Evolutionary conservation across 257 asterid genomes (phyloP), one percentile per base, ranked within the genome.

Genomic region (Parsonsia alboflavescens): DNA sequence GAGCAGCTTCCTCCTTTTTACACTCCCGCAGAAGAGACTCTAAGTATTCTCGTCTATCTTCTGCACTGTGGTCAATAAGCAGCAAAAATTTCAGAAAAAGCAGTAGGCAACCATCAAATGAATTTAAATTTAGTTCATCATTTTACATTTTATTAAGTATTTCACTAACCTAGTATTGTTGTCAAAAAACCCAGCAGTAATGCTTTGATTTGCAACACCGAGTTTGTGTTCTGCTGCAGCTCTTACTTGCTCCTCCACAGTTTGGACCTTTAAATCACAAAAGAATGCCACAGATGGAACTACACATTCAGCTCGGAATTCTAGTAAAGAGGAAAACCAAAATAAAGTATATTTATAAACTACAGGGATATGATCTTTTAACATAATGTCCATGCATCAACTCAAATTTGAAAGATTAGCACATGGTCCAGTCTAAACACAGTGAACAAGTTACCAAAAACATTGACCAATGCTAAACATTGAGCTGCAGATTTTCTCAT

Each of bases 211-310:
- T 48, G 99, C 99, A 80, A 95, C 98, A 81, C 99, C 99, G 77
- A 95, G 99, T 86, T 95, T 95, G 89, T 95, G 99, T 85, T 95
- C 99, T 53, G 99, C 99, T 28, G 99, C 86, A 77, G 99, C 99
- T 80, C 99, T 88, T 79, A 95, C 99, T 86, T 95, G 98, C 82
- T 95, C 99, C 89, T 95, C 99, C 85, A 95, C 99, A 21, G 96
- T 89, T 88, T 95, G 84, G 76, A 95, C 98, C 99, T 95, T 63
- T 13, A 80, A 73, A 74, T 72, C 73, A 72, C 69, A 78, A 77
- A 64, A 21, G 17, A 36, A 65, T 17, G 30, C 50, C 13, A 64
- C 0, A 65, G 7, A 65, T 65, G n/a, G 15, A 39, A 10, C 5
- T 7, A 65, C 19, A 11, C 11, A 39, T 13, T 28, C 28, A 9